Conservation (phyloP, 148 eudicot species). For the Chenopodium quinoa region DNA sequence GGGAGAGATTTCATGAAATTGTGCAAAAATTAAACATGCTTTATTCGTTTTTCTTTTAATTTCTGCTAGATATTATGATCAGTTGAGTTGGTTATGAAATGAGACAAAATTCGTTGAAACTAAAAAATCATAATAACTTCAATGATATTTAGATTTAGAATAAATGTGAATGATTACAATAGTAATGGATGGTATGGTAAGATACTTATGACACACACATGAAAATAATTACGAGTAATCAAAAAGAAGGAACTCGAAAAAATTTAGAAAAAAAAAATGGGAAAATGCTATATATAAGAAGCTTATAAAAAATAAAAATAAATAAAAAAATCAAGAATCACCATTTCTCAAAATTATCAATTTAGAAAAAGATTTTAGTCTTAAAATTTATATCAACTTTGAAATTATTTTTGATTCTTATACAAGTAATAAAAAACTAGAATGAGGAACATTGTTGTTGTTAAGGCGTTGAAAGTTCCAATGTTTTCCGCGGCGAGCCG, state of each 20-base stretch:
- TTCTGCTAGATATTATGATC: neutral
- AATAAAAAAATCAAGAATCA: no score
- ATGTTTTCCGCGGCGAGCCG: slow-evolving; percentile 28
- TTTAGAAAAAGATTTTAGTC: no score
- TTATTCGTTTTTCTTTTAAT: neutral
- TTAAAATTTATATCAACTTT: no score
- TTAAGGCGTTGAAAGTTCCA: slow-evolving; percentile 9
- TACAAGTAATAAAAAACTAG: no score
- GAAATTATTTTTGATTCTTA: no score
- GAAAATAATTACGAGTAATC: no score
- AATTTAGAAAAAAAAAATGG: no score
- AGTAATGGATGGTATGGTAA: neutral
- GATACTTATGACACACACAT: neutral
- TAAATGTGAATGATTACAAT: neutral
- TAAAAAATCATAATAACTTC: neutral
- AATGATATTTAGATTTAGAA: neutral
- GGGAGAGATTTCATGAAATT: neutral
- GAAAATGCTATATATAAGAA: no score
- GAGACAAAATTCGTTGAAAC: slow-evolving; percentile 9
- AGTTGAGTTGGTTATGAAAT: slow-evolving; percentile 9
- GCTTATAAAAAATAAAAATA: no score
- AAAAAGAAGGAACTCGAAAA: no score
- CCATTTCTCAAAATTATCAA: no score
- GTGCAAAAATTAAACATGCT: neutral
- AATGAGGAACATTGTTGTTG: neutral